phyloP scores from a whole-genome alignment of 768 basidiomycete genomes.

The Mycena haematopus region DNA sequence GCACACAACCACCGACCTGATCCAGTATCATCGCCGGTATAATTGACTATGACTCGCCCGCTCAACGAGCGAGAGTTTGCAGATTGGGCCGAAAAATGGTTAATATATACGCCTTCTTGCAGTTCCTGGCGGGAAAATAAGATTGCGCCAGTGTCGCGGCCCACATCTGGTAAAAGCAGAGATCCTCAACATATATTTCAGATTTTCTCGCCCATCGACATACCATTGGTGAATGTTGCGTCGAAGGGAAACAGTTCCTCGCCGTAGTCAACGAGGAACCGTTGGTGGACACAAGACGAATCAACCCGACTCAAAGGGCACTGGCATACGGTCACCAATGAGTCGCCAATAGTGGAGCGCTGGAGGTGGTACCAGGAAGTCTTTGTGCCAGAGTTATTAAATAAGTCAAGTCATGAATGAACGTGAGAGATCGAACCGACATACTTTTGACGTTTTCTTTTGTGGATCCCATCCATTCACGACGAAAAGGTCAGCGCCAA shows the following conservation, averaged over 20 bases:
- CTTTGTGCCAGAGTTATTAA: background rate
- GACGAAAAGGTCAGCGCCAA: slow-evolving; percentile 15
- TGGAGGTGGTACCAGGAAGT: slow-evolving; percentile 21
- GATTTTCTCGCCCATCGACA: background rate
- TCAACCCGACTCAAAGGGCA: slow-evolving; percentile 3
- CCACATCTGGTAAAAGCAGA: background rate
- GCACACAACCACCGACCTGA: background rate
- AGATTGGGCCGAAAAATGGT: slow-evolving; percentile 5
- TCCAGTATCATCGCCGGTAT: slow-evolving; percentile 7
- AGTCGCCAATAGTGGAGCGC: background rate
- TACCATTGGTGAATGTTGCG: background rate
- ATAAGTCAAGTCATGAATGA: background rate
- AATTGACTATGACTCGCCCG: slow-evolving; percentile 3
- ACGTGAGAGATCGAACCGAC: background rate
- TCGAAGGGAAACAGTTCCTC: slow-evolving; percentile 6
- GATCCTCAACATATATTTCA: too few relatives aligned
- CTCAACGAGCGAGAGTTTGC: background rate
- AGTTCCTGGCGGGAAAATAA: slow-evolving; percentile 9
- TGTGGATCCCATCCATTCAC: slow-evolving; percentile 29
- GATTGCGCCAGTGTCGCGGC: background rate
- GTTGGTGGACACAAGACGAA: slow-evolving; percentile 8
- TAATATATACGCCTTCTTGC: slow-evolving; percentile 2
- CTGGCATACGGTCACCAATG: slow-evolving; percentile 2
- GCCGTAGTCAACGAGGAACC: slow-evolving; percentile 13
- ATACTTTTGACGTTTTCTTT: slow-evolving; percentile 9